Percentiles rank a stretch among this genome's conserved stretches.
These are phyloP conservation scores for Sanghuangporus weigelae DNA, from an alignment of 1,284 basidiomycete genomes.

Conservation along the genomic window DNA sequence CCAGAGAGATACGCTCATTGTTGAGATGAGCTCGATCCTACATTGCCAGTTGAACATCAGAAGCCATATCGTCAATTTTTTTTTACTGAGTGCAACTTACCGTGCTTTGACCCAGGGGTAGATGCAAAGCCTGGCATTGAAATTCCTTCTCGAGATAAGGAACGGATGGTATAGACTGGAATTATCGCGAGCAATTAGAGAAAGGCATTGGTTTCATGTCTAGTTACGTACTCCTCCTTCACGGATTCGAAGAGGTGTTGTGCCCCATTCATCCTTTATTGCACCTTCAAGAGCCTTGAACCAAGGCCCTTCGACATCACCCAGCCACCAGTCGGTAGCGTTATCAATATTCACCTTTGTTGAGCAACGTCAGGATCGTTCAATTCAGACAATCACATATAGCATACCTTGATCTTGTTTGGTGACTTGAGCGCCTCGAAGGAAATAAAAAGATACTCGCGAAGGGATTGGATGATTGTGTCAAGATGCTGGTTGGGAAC, in stretches of 20 bases:
- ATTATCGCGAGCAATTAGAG: slow-evolving; percentile 17
- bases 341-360: slow-evolving; percentile 73
- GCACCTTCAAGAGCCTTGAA: slow-evolving; percentile 80
- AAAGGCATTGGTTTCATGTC: not conserved
- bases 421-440: slow-evolving; percentile 64
- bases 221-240: slow-evolving; percentile 76
- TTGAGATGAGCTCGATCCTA: slow-evolving; percentile 85
- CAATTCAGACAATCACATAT: not conserved
- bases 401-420: slow-evolving; percentile 63
- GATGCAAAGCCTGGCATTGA: slow-evolving; percentile 74
- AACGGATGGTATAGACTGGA: slow-evolving; percentile 82
- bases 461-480: slow-evolving; percentile 59
- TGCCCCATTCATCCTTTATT: slow-evolving; percentile 81
- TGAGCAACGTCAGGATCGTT: not conserved
- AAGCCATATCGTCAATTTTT: not conserved
- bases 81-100: slow-evolving; percentile 36
- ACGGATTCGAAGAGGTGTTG: slow-evolving; percentile 80
- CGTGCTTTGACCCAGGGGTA: slow-evolving; percentile 84
- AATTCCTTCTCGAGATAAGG: slow-evolving; percentile 93
- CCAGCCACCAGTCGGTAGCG: slow-evolving; percentile 95
- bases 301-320: slow-evolving; percentile 76
- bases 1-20: slow-evolving; percentile 76
- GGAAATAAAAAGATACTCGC: slow-evolving; percentile 50
- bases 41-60: not conserved
- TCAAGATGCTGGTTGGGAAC: slow-evolving; percentile 91